These are phyloP conservation scores for Onygena corvina DNA, from an alignment of 2,329 filamentous ascomycete species.

Conservation along the genomic window DNA sequence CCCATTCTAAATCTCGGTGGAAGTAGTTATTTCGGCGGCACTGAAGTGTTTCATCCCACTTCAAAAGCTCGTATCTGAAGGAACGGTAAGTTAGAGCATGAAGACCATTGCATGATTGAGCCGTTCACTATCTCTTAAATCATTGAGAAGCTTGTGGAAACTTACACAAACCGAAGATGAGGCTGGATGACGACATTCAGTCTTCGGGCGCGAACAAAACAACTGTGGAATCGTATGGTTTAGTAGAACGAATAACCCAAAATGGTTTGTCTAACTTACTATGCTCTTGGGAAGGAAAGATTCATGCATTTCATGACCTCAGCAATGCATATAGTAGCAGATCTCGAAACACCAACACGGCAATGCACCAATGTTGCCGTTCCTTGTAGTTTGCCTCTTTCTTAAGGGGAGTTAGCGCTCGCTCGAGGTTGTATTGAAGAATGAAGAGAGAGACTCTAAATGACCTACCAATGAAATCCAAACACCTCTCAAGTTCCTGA, in stretches of 20 bases:
- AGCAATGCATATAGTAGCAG: constrained; percentile 96
- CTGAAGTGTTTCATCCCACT: constrained; percentile 77
- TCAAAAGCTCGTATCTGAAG: constrained; percentile 64
- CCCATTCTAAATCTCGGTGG: constrained; percentile 81
- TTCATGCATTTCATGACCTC: constrained; percentile 79
- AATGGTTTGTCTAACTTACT: constrained; percentile 40
- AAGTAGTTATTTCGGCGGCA: constrained; percentile 42
- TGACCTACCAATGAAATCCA: constrained; percentile 79
- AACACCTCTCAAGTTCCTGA: constrained; percentile 69
- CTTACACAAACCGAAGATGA: constrained; percentile 74
- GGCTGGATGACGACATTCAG: constrained; percentile 98
- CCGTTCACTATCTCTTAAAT: no score
- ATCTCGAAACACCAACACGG: constrained; percentile 86
- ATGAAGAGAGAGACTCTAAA: not conserved
- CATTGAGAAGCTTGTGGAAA: no score
- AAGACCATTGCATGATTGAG: not conserved
- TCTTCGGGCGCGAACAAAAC: constrained; percentile 81
- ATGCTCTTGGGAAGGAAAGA: constrained; percentile 79
- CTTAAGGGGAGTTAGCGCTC: constrained; percentile 37
- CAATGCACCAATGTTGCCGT: constrained; percentile 90
- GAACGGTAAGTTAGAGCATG: not conserved
- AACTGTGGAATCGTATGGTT: constrained; percentile 36
- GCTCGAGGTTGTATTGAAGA: not conserved
- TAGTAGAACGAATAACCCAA: not conserved
- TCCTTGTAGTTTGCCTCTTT: constrained; percentile 61